Percentiles rank a stretch among this genome's conserved stretches.
Conservation (phyloP, 2,329 filamentous ascomycete species). For the Exophiala spinifera region DNA sequence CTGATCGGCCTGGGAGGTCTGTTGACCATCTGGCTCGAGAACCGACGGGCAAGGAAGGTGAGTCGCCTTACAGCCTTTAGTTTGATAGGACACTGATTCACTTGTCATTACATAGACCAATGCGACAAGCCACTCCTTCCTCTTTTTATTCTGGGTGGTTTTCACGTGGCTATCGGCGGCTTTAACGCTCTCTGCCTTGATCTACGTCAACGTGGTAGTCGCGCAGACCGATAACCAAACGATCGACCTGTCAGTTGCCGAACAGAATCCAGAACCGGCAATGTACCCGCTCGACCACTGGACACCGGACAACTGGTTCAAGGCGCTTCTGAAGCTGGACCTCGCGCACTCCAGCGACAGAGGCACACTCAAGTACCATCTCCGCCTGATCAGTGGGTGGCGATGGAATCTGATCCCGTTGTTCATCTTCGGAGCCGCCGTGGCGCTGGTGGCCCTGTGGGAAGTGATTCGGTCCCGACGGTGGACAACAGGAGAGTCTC, state of each 20-base stretch:
- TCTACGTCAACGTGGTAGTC: constrained; percentile 27
- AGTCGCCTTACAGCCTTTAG: no score
- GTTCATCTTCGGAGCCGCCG: constrained; percentile 22
- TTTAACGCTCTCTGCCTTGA: constrained; percentile 24
- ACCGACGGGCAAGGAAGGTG: constrained; percentile 15
- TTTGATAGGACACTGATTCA: no score
- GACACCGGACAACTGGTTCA: constrained; percentile 30
- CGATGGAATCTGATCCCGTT: constrained; percentile 28
- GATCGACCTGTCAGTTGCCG: constrained; percentile 28
- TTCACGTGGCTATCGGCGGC: constrained; percentile 22
- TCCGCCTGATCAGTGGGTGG: constrained; percentile 26
- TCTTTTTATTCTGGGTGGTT: constrained; percentile 25
- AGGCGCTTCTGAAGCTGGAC: constrained; percentile 23
- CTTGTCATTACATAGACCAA: no score
- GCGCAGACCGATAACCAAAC: constrained; percentile 20
- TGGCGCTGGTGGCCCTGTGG: constrained; percentile 18
- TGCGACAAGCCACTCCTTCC: constrained; percentile 8
- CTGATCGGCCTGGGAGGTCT: constrained; percentile 24
- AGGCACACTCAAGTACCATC: constrained; percentile 16
- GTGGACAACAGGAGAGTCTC: constrained; percentile 12
- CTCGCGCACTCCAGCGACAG: constrained; percentile 22
- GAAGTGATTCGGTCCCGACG: constrained; percentile 7
- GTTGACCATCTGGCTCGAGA: constrained; percentile 22
- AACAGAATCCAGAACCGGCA: constrained; percentile 34
- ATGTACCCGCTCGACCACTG: constrained; percentile 30